Base-by-base conservation (phyloP, 306 rosid species). In the Ochetophila trinervis region DNA sequence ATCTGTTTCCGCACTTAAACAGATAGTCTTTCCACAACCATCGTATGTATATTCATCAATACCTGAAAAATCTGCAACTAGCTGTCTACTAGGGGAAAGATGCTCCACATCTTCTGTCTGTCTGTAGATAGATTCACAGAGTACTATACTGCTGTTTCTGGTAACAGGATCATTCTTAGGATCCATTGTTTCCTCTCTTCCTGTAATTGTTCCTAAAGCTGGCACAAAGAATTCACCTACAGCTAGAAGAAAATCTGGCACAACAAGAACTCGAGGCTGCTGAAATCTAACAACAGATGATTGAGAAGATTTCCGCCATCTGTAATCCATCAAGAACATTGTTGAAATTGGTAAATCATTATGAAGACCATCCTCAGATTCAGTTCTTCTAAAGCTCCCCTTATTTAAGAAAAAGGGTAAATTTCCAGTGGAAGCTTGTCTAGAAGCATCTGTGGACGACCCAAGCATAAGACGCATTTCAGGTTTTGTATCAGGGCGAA, bases 401-500 rank as follows among this genome's bases (percentile, higher is more conserved):
- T 44, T 82, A 62, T 78, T 86, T 57, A 78, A 71, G 6, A 62
- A 65, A 60, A 63, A 69, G 4, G 97, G 94, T 74, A 73, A 72
- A 67, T 79, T 86, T 61, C 87, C 93, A 34, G 78, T 61, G 74
- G 82, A 74, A 65, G 78, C 67, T 73, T 90, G 95, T 77, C 84
- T 93, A 21, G 68, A 81, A 76, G 84, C 87, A 75, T 93, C 97
- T 30, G 85, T 66, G 18, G 94, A 90, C 60, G 96, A 88, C 68
- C 99, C 99, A 62, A 93, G 97, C 99, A 93, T 93, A 53, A 93
- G 90, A 65, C 97, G 91, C 99, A 93, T 90, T 79, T 90, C 99
- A 64, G 97, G 91, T 79, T 84, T 90, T 30, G 96, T 90, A 78
- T 80, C 80, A 24, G 91, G 91, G 49, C 96, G 96, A 76, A 86